A percentile compares a stretch with the other conserved stretches of the same genome.
These are phyloP conservation scores for Eimeria maxima DNA, from an alignment of 169 alveolate species.

Conservation along the genomic window DNA sequence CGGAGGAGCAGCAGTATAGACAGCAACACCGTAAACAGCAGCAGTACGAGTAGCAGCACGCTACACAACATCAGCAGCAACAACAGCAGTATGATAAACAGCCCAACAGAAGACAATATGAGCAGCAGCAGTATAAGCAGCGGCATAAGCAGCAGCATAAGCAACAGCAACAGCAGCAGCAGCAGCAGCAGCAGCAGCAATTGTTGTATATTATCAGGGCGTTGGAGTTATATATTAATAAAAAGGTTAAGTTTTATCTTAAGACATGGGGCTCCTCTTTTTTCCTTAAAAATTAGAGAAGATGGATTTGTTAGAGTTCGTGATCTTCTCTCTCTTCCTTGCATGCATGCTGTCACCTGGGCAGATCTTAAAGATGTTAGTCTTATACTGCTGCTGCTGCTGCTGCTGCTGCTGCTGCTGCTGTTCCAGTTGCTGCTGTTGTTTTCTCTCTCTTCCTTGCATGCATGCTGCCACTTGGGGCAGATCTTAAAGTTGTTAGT, in stretches of 20 bases:
- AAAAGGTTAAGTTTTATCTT: constrained; percentile 71
- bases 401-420: constrained; percentile 50
- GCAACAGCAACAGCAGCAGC: neutral
- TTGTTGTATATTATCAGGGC: constrained; percentile 6
- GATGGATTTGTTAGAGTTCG: constrained; percentile 80
- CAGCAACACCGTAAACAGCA: no score
- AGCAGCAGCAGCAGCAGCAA: constrained; percentile 53
- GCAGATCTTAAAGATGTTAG: neutral
- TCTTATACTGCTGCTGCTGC: neutral
- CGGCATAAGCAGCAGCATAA: neutral
- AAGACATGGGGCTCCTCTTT: constrained; percentile 80
- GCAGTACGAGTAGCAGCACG: no score
- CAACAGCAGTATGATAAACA: no score
- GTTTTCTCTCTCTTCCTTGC: neutral
- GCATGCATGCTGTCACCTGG: constrained; percentile 79
- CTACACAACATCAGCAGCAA: no score
- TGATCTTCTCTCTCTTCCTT: constrained; percentile 52
- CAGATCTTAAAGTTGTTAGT: neutral
- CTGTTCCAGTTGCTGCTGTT: constrained; percentile 1
- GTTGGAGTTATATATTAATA: constrained; percentile 56
- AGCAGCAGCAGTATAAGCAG: neutral
- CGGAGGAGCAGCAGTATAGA: no score
- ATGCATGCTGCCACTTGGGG: constrained; percentile 77
- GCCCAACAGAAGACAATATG: neutral
- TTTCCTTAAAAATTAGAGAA: constrained; percentile 66